Evolutionary conservation across 2,329 filamentous ascomycete genomes (phyloP).

Genomic region (Colletotrichum acutatum): DNA sequence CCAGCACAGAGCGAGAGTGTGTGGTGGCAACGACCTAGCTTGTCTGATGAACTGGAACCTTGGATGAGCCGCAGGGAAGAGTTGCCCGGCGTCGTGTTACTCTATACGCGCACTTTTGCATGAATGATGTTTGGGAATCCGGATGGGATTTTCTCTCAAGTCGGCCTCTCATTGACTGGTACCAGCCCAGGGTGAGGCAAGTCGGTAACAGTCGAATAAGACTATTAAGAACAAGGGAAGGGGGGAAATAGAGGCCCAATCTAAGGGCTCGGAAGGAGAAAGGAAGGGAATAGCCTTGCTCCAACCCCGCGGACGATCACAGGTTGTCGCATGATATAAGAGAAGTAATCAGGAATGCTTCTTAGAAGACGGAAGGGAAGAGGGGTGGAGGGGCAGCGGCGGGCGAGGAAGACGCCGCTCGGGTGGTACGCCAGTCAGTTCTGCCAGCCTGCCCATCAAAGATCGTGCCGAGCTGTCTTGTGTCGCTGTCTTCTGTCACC

Average conservation of each 20-base stretch:
- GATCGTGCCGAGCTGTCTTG: conserved; percentile 21
- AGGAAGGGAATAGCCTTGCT: conserved; percentile 21
- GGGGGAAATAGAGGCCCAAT: neutral
- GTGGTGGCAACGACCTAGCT: neutral
- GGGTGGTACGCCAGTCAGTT: neutral
- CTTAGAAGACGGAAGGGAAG: neutral
- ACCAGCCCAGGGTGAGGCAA: conserved; percentile 18
- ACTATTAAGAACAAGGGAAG: conserved; percentile 6
- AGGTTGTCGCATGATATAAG: conserved; percentile 26
- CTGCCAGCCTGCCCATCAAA: neutral
- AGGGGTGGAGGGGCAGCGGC: neutral
- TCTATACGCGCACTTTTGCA: conserved; percentile 6
- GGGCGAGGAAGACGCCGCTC: neutral
- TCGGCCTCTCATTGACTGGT: conserved; percentile 3
- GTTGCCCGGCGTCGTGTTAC: neutral
- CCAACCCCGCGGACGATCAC: conserved; percentile 17
- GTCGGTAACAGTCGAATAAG: neutral
- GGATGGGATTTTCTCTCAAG: neutral
- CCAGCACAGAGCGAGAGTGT: neutral
- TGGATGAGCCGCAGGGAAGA: neutral
- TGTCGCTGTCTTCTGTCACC: conserved; percentile 27
- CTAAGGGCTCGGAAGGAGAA: neutral
- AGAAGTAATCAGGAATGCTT: neutral
- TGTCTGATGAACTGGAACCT: neutral
- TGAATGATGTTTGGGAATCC: conserved; percentile 19